A percentile compares a stretch with the other conserved stretches of the same genome.
phyloP scores from a whole-genome alignment of 2,329 filamentous ascomycete species.

The Ascochyta viciae-villosae region DNA sequence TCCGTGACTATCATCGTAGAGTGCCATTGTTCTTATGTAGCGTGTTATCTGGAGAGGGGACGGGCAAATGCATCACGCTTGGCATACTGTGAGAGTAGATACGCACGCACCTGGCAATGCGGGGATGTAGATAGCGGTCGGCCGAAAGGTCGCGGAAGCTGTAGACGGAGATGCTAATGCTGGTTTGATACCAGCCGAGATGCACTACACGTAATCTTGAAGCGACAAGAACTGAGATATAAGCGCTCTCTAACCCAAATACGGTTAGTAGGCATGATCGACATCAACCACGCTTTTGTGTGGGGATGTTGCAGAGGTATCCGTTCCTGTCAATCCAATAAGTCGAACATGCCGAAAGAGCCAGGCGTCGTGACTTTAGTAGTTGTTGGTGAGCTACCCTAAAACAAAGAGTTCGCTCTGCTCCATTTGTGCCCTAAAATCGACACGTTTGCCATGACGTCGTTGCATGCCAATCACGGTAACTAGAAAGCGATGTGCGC shows the following conservation, averaged over 20 bases:
- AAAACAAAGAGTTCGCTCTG: slow-evolving; percentile 12
- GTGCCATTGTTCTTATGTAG: slow-evolving; percentile 1
- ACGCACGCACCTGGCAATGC: background rate
- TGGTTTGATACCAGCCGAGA: background rate
- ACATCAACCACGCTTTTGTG: background rate
- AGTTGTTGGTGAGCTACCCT: background rate
- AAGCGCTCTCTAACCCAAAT: slow-evolving; percentile 5
- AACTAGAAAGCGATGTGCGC: slow-evolving; percentile 39
- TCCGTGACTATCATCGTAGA: background rate
- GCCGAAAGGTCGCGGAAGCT: background rate
- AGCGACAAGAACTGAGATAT: background rate
- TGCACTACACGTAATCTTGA: background rate
- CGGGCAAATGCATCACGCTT: too few relatives aligned
- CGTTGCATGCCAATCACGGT: slow-evolving; percentile 30
- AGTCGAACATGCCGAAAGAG: background rate
- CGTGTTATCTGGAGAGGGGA: background rate
- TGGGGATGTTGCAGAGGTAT: too few relatives aligned
- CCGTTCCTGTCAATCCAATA: too few relatives aligned
- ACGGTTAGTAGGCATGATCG: background rate
- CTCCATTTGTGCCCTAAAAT: slow-evolving; percentile 16
- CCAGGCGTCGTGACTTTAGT: background rate
- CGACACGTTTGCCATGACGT: slow-evolving; percentile 16
- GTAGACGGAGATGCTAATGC: background rate
- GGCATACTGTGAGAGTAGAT: background rate
- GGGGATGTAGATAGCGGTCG: slow-evolving; percentile 1